Evolutionary conservation across 1,284 basidiomycete species (phyloP), one percentile per base, ranked within the genome.

Genomic region (Boletus mariae): DNA sequence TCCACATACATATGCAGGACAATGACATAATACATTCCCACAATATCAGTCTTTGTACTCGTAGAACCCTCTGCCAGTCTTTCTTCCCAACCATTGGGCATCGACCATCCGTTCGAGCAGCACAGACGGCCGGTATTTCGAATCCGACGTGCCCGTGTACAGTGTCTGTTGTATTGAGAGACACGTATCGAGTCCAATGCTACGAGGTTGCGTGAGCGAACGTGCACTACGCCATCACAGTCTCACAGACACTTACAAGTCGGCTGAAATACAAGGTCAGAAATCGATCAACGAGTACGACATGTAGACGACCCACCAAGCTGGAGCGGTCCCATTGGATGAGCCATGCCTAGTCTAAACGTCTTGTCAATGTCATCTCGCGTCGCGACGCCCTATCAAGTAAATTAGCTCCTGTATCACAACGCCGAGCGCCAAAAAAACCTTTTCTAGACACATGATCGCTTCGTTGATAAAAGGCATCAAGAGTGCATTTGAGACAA

Each of bases 311-410:
- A 50, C 79, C 54, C 57, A 83, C 86, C 87, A 37, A 94, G 79
- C 57, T 92, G 87, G 13, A 94, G 73, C 2, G 92, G 92, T 13
- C 95, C 95, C 92, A 97, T 97, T 1, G 94, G 94, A 66, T 98
- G 94, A 57, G 87, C 90, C 93, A 97, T 98, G 45, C 95, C 96
- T 15, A 97, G 77, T 64, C 86, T 87, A 52, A 98, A 82, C 0
- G 93, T 97, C 60, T 87, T 93, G 74, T 98, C 96, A 59, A 98
- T 98, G 68, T 98, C 94, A 54, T 98, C 94, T 42, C 90, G 84
- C 1, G 92, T 91, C 1, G 94, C 95, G 23, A 89, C 83, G 6
- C 94, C 94, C 84, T 92, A 56, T 4, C 40, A 34, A 28, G 29
- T 6, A 3, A 15, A 53, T 48, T 8, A 54, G 45, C 25, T 45